These are phyloP conservation scores for Chaetomiaceae sp. DNA, from an alignment of 2,329 filamentous ascomycete genomes.

Conservation along the genomic window DNA sequence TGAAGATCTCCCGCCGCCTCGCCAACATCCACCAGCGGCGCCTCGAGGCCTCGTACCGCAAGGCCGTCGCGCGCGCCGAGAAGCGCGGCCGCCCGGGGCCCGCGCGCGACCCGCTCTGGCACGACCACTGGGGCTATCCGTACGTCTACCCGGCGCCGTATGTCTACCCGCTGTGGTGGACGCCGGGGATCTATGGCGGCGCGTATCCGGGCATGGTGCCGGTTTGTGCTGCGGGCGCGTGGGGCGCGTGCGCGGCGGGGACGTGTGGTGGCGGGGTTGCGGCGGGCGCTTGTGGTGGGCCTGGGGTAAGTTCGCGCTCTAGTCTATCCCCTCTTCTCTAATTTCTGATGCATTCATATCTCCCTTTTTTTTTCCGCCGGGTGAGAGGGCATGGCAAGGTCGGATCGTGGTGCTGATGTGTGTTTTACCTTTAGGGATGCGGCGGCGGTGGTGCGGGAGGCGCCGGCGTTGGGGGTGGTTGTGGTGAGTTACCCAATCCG, in stretches of 20 bases:
- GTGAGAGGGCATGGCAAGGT: no score
- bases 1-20: slow-evolving; percentile 36
- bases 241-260: slow-evolving; percentile 40
- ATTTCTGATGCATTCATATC: not conserved
- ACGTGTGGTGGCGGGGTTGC: slow-evolving; percentile 43
- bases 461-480: slow-evolving; percentile 1
- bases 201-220: slow-evolving; percentile 34
- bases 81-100: slow-evolving; percentile 45
- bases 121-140: slow-evolving; percentile 48
- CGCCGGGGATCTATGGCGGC: slow-evolving; percentile 41
- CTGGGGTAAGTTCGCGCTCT: slow-evolving; percentile 19
- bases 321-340: not conserved
- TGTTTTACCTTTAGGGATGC: not conserved
- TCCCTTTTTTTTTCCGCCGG: no score
- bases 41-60: slow-evolving; percentile 51
- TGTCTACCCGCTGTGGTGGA: slow-evolving; percentile 38
- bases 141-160: slow-evolving; percentile 46
- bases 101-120: slow-evolving; percentile 40
- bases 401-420: not conserved
- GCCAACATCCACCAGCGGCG: slow-evolving; percentile 28
- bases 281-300: slow-evolving; percentile 40
- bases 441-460: slow-evolving; percentile 8
- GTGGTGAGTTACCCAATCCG: not conserved
- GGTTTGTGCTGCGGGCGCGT: slow-evolving; percentile 31
- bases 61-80: slow-evolving; percentile 43